Conservation (phyloP, 2,329 filamentous ascomycete genomes). For the Rugonectria rugulosa region DNA sequence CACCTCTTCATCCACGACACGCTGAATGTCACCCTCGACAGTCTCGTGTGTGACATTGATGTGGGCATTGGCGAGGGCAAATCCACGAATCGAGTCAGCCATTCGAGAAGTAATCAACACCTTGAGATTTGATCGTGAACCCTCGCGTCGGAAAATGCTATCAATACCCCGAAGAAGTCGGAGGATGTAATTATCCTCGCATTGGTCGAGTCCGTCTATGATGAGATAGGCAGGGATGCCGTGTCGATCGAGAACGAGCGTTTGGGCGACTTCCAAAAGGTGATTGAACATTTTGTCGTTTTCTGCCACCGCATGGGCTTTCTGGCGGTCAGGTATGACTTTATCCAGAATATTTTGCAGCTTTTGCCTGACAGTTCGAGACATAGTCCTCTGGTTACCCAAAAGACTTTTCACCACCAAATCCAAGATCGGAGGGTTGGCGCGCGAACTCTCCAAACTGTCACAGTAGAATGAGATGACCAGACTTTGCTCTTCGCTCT, state of each 20-base stretch:
- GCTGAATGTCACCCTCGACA: conserved; percentile 27
- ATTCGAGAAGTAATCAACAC: conserved; percentile 25
- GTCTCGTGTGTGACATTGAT: conserved; percentile 22
- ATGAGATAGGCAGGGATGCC: conserved; percentile 22
- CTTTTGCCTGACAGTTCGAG: conserved; percentile 16
- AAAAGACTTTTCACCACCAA: conserved; percentile 24
- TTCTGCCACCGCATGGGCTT: conserved; percentile 3
- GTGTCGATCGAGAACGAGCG: conserved; percentile 12
- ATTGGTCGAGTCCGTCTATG: conserved; percentile 33
- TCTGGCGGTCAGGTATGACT: conserved; percentile 9
- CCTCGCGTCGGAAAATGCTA: conserved; percentile 24
- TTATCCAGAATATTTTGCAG: conserved; percentile 22
- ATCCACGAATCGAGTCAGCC: conserved; percentile 27
- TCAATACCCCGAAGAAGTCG: conserved; percentile 24
- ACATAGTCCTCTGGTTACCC: conserved; percentile 20
- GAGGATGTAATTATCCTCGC: conserved; percentile 21
- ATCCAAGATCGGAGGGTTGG: conserved; percentile 30
- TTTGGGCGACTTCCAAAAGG: conserved; percentile 27
- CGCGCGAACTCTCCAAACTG: conserved; percentile 28
- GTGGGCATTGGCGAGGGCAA: conserved; percentile 24
- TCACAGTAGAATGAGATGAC: conserved; percentile 33
- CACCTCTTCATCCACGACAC: conserved; percentile 30
- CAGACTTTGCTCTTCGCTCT: conserved; percentile 15
- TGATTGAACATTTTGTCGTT: conserved; percentile 22
- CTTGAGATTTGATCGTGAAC: conserved; percentile 6